phyloP scores from a whole-genome alignment of 2,329 filamentous ascomycete genomes.

The Epichloe amarillans region DNA sequence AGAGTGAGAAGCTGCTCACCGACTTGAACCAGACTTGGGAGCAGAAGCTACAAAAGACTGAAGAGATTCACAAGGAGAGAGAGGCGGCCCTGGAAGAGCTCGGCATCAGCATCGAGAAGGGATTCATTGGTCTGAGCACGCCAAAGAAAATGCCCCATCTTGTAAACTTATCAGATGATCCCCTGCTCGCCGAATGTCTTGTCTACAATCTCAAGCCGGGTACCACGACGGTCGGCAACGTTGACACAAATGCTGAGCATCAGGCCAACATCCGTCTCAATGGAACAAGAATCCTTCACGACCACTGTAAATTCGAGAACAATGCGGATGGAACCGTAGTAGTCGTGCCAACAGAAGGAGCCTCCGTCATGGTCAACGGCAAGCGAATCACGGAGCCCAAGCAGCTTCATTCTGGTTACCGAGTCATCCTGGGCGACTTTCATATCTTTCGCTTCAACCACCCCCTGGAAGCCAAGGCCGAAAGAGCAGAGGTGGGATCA shows the following conservation, averaged over 20 bases:
- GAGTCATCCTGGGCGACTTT: constrained; percentile 93
- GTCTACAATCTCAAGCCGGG: constrained; percentile 98
- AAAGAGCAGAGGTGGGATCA: constrained; percentile 68
- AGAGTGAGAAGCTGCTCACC: constrained; percentile 89
- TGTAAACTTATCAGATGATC: constrained; percentile 93
- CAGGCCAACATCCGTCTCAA: constrained; percentile 86
- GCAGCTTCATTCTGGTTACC: constrained; percentile 78
- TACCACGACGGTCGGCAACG: constrained; percentile 85
- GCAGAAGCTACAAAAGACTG: constrained; percentile 86
- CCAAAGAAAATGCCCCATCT: constrained; percentile 99
- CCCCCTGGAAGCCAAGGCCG: constrained; percentile 85
- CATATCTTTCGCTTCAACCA: constrained; percentile 99
- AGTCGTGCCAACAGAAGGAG: constrained; percentile 76
- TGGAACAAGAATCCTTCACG: constrained; percentile 78
- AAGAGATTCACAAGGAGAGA: constrained; percentile 94
- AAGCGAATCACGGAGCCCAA: constrained; percentile 76
- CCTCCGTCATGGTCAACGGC: constrained; percentile 96
- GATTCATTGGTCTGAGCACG: constrained; percentile 86
- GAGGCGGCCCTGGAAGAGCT: constrained; percentile 91
- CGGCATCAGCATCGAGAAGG: constrained; percentile 97
- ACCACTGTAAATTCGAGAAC: constrained; percentile 93
- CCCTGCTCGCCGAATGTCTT: constrained; percentile 84
- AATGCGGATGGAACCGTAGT: constrained; percentile 78
- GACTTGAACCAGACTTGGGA: constrained; percentile 99
- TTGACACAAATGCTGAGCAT: constrained; percentile 62